These are phyloP conservation scores for Telfairia occidentalis DNA, from an alignment of 331 rosid genomes.

Conservation along the genomic window DNA sequence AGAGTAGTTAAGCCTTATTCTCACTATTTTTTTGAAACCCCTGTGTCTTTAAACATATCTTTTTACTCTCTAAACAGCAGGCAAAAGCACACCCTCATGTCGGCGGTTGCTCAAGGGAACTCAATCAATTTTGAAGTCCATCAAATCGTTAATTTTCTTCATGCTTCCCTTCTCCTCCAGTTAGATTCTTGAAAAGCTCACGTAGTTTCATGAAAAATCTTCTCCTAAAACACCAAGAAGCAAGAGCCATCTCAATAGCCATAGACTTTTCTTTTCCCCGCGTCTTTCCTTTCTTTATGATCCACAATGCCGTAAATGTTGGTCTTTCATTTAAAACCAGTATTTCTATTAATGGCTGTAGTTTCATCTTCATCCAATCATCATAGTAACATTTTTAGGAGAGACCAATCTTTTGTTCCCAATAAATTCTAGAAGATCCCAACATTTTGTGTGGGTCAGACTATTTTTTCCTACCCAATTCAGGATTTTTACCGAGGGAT, in stretches of 20 bases:
- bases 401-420: too few species aligned
- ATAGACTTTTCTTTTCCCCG: not conserved
- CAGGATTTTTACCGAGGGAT: too few species aligned
- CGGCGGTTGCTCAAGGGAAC: not conserved
- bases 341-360: too few species aligned
- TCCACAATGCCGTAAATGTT: not conserved
- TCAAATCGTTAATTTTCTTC: not conserved
- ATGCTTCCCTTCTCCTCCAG: not conserved
- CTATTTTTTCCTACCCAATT: too few species aligned
- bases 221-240: not conserved
- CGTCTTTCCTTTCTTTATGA: not conserved
- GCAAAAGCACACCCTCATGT: not conserved
- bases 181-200: not conserved
- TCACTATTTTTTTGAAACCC: not conserved
- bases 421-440: too few species aligned
- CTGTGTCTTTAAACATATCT: not conserved
- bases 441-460: too few species aligned
- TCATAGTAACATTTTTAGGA: too few species aligned
- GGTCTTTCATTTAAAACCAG: not conserved
- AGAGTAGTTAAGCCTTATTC: not conserved
- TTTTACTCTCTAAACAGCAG: not conserved
- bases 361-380: too few species aligned
- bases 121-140: not conserved
- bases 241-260: not conserved
- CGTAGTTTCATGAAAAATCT: not conserved